Evolutionary conservation across 305 asterid species (phyloP).

Genomic region (Ilex paraguariensis): DNA sequence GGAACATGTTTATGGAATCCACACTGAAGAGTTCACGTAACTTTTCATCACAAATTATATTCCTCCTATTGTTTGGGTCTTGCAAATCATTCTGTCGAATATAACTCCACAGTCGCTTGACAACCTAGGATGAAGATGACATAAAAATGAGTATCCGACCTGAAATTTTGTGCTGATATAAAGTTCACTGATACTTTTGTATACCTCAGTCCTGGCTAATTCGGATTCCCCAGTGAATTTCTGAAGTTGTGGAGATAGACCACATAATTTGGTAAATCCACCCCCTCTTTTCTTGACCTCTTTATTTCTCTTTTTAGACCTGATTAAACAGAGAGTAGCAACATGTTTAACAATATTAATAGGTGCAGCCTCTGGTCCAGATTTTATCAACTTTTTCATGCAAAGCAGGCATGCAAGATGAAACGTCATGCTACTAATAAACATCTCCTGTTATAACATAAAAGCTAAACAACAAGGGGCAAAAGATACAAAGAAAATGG

Average conservation of each 20-base stretch:
- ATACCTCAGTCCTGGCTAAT: constrained; percentile 88
- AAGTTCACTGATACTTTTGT: neutral
- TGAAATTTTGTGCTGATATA: neutral
- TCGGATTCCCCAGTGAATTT: constrained; percentile 74
- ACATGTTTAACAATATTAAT: neutral
- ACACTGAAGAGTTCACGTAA: constrained; percentile 61
- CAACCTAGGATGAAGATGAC: constrained; percentile 50
- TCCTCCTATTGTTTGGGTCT: constrained; percentile 68
- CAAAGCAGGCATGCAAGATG: too few relatives aligned
- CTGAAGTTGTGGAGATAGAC: constrained; percentile 89
- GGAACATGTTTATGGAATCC: constrained; percentile 78
- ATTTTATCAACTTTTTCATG: too few relatives aligned
- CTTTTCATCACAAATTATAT: constrained; percentile 68
- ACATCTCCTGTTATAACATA: too few relatives aligned
- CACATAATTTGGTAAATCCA: constrained; percentile 81
- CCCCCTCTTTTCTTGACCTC: constrained; percentile 64
- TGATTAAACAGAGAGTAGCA: constrained; percentile 20
- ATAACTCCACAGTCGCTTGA: constrained; percentile 73
- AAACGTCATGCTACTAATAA: too few relatives aligned
- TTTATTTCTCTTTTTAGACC: constrained; percentile 42
- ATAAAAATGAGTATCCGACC: constrained; percentile 7
- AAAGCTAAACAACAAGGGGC: too few relatives aligned
- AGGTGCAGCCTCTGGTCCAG: neutral
- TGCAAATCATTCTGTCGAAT: constrained; percentile 74
- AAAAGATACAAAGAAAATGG: too few relatives aligned